A percentile compares a stretch with the other conserved stretches of the same genome.
phyloP scores from a whole-genome alignment of 768 basidiomycete species.

The Rhodosporidiobolus sp. region DNA sequence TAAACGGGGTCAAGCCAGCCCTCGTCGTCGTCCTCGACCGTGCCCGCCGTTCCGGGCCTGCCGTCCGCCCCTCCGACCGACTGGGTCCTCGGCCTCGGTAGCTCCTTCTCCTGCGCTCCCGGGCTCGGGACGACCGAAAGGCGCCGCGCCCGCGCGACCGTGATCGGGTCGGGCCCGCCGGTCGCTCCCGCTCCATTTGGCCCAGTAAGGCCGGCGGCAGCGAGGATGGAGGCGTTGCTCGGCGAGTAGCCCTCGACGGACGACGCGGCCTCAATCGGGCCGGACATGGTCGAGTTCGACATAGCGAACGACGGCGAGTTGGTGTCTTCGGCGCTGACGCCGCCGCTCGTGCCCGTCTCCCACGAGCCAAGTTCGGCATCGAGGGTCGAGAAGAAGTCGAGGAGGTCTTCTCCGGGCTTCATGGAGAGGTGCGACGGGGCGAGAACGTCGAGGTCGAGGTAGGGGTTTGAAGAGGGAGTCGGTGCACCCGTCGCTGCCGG shows the following conservation, averaged over 20 bases:
- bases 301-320: neutral
- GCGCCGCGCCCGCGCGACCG: too few species aligned
- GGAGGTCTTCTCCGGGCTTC: constrained; percentile 14
- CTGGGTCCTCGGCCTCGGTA: neutral
- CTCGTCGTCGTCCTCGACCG: neutral
- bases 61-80: neutral
- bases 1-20: constrained; percentile 10
- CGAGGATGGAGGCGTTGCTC: neutral
- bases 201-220: too few species aligned
- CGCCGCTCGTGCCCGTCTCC: neutral
- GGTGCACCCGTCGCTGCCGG: neutral
- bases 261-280: neutral
- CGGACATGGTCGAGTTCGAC: too few species aligned
- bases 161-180: too few species aligned
- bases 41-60: too few species aligned
- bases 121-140: too few species aligned
- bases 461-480: neutral
- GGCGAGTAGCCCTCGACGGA: neutral
- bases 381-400: constrained; percentile 23
- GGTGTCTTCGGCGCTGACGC: neutral
- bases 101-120: too few species aligned
- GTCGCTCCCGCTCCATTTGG: neutral
- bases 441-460: constrained; percentile 9
- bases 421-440: neutral
- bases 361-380: constrained; percentile 27